These are phyloP conservation scores for Dryas drummondii DNA, from an alignment of 306 rosid species.

Conservation along the genomic window DNA sequence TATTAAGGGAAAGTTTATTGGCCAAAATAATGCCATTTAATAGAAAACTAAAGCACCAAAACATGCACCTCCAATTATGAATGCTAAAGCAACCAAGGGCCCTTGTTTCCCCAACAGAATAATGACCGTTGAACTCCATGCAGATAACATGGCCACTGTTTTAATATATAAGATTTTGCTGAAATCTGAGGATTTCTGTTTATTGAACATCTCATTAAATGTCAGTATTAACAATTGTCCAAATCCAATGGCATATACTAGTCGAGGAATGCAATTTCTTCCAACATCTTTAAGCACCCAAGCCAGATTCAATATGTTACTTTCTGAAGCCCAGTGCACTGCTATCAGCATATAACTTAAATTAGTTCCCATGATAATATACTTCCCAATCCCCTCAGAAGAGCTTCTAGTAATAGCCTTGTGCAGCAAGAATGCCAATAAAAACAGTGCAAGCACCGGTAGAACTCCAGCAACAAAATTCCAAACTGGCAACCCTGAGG, in stretches of 20 bases:
- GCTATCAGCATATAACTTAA: conserved; percentile 64
- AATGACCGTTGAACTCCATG: conserved; percentile 75
- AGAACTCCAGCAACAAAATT: conserved; percentile 52
- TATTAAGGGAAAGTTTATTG: conserved; percentile 18
- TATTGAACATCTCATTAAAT: conserved; percentile 40
- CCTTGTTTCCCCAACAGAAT: conserved; percentile 94
- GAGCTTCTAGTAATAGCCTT: conserved; percentile 41
- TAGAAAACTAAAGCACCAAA: conserved; percentile 22
- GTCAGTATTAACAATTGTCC: conserved; percentile 66
- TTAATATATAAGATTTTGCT: conserved; percentile 46
- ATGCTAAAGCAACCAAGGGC: conserved; percentile 67
- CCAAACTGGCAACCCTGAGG: conserved; percentile 55
- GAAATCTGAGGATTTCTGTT: conserved; percentile 34
- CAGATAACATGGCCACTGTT: conserved; percentile 63
- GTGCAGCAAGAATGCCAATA: conserved; percentile 64
- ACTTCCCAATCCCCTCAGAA: conserved; percentile 54
- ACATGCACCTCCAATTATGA: conserved; percentile 69
- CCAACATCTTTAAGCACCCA: conserved; percentile 47
- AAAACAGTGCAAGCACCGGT: conserved; percentile 57
- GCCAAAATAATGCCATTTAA: not conserved
- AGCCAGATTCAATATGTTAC: conserved; percentile 36
- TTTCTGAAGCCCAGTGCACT: conserved; percentile 63
- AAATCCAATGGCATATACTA: conserved; percentile 61
- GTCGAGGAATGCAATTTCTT: conserved; percentile 61
- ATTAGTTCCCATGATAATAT: conserved; percentile 48